Base-by-base conservation (phyloP, 2,329 filamentous ascomycete species). In the Elsinoe perseae region DNA sequence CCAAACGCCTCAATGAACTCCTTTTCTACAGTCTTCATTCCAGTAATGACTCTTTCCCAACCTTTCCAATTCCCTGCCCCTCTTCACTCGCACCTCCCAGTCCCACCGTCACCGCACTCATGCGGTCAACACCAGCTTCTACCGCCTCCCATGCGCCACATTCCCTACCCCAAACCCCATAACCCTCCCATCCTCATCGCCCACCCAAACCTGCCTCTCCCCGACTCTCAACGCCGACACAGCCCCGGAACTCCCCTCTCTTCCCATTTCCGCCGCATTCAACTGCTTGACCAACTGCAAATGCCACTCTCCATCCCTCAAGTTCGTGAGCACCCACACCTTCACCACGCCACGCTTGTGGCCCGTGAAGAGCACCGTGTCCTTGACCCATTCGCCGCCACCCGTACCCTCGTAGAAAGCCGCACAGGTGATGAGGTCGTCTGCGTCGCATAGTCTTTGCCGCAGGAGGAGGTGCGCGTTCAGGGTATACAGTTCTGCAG, bases 331-430 rank as follows among this genome's bases (percentile, higher is more conserved):
- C 61, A 76, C 76, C 78, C 81, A 84, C 27, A 83, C 74, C 74
- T 95, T 95, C 30, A 95, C 91, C 12, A 90, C 79, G 0, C 93
- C 93, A 53, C 84, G 78, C 61, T 82, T 79, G 68, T 97, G 93
- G 0, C 93, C 93, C 0, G 92, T 97, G 61, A 98, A 91, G 34
- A 97, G 75, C 42, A 98, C 76, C 59, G 86, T 85, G 56, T 86
- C 85, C 71, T 95, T 89, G 2, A 95, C 77, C 89, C 91, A 97
- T 71, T 97, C 93, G 16, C 48, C 48, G 63, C 90, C 93, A 1
- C 85, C 86, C 0, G 84, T 80, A 0, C 92, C 92, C 69, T 97
- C 91, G 71, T 97, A 97, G 69, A 95, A 95, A 2, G 91, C 88
- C 61, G 90, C 93, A 1, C 86, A 84, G 50, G 88, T 78, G 2